Evolutionary conservation across 176 grass and related monocot species (phyloP), one percentile per base, ranked within the genome.

Genomic region (Canna indica): DNA sequence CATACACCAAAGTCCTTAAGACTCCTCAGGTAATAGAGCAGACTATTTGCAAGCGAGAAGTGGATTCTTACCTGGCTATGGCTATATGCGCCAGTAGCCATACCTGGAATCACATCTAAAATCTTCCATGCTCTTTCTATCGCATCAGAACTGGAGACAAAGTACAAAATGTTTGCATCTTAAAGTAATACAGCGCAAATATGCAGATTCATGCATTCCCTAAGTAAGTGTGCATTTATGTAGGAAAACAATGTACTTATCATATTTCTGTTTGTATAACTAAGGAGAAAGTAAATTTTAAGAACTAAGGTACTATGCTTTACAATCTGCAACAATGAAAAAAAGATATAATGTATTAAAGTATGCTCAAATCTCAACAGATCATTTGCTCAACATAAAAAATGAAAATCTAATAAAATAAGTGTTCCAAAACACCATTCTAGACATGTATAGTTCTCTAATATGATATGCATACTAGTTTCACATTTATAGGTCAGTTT

Each of bases 51-150:
- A 69, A 48, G 24, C 16, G 32, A 70, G 16, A 48, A 70, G 41
- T 22, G 34, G 20, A 56, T 63, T 76, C 48, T 76, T 85, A 96
- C 93, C 83, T 96, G 88, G 62, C 93, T 91, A 79, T 91, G 93
- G 53, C 93, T 96, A 69, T 96, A 96, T 76, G 93, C 93, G 45
- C 93, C 93, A 59, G 93, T 96, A 69, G 93, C 93, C 77, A 78
- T 85, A 73, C 86, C 93, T 66, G 93, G 93, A 76, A 96, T 96
- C 47, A 0, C 26, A 48, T 75, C 78, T 63, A 96, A 76, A 73
- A 96, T 83, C 36, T 85, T 36, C 41, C 85, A 34, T 69, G 93
- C 93, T 84, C 93, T 85, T 79, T 88, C 81, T 78, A 90, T 89
- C 39, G 86, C 80, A 91, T 91, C 93, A 36, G 93, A 68, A 68